Percentiles rank a stretch among this genome's conserved stretches.
These are phyloP conservation scores for Excoecaria cochinchinensis DNA, from an alignment of 345 rosid genomes.

Conservation along the genomic window DNA sequence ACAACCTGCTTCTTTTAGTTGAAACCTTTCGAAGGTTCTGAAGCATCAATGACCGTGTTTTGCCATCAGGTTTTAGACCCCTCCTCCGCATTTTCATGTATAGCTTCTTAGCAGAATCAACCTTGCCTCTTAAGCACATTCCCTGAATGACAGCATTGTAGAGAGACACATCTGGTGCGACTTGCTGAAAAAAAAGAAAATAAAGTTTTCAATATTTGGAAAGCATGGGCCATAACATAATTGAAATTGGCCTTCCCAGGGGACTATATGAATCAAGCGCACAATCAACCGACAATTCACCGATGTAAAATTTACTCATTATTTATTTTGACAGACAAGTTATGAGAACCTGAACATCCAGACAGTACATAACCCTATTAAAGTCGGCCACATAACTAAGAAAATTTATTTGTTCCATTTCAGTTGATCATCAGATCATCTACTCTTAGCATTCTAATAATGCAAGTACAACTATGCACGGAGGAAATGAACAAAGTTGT, in stretches of 20 bases:
- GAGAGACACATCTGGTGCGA: conserved; percentile 54
- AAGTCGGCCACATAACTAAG: not conserved
- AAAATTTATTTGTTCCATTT: not conserved
- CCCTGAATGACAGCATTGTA: conserved; percentile 72
- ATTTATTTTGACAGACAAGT: not conserved
- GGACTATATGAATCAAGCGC: not conserved
- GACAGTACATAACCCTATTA: not conserved
- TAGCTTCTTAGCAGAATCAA: conserved; percentile 55
- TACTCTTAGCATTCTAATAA: not conserved
- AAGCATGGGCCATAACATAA: not conserved
- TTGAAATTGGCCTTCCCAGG: not conserved
- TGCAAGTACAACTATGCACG: not conserved
- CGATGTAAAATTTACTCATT: not conserved
- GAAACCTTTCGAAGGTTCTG: conserved; percentile 47
- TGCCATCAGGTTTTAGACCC: conserved; percentile 65
- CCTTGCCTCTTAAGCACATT: conserved; percentile 64
- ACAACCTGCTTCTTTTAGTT: not conserved
- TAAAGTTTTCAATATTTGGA: not conserved
- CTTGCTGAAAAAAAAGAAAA: conserved; percentile 32
- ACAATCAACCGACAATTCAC: not conserved
- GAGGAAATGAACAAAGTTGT: not conserved
- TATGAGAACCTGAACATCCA: not conserved
- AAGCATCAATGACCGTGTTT: conserved; percentile 72
- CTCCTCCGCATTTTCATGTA: conserved; percentile 53
- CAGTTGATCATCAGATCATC: not conserved